A percentile compares a stretch with the other conserved stretches of the same genome.
These are phyloP conservation scores for Aspergillus floridensis DNA, from an alignment of 2,329 filamentous ascomycete genomes.

Conservation along the genomic window DNA sequence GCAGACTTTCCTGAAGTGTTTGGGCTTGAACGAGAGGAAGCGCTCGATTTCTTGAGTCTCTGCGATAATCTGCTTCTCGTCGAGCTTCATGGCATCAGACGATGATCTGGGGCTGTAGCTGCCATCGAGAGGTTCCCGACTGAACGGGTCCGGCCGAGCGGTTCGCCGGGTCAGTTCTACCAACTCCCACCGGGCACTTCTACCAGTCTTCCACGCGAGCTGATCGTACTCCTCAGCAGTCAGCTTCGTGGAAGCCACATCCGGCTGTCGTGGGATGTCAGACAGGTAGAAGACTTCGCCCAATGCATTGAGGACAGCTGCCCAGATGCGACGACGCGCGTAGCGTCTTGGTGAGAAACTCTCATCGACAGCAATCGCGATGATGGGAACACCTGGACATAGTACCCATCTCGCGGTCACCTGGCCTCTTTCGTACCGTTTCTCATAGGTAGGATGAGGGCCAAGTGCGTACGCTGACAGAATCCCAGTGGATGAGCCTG, in stretches of 20 bases:
- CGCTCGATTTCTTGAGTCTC: slow-evolving; percentile 81
- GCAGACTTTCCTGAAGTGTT: slow-evolving; percentile 74
- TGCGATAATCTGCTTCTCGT: slow-evolving; percentile 65
- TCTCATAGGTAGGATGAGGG: slow-evolving; percentile 56
- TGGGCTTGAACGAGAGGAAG: slow-evolving; percentile 69
- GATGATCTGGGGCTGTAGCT: slow-evolving; percentile 80
- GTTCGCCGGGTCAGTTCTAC: slow-evolving; percentile 73
- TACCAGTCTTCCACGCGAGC: slow-evolving; percentile 76
- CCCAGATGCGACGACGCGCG: slow-evolving; percentile 73
- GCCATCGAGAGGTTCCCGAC: slow-evolving; percentile 64
- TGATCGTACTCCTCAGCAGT: slow-evolving; percentile 56
- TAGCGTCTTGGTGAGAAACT: slow-evolving; percentile 71
- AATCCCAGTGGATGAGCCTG: slow-evolving; percentile 78
- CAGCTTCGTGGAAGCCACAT: slow-evolving; percentile 47
- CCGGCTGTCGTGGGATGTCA: slow-evolving; percentile 61
- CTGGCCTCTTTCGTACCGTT: slow-evolving; percentile 68
- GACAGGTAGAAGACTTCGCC: slow-evolving; percentile 87
- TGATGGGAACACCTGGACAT: slow-evolving; percentile 87
- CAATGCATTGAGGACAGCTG: slow-evolving; percentile 87
- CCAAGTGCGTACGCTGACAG: slow-evolving; percentile 79
- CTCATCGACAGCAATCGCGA: slow-evolving; percentile 80
- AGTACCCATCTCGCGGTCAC: slow-evolving; percentile 86
- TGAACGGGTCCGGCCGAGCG: slow-evolving; percentile 70
- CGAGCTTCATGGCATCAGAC: slow-evolving; percentile 68
- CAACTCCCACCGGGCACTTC: slow-evolving; percentile 76